Conservation (phyloP, 2,329 filamentous ascomycete genomes). For the Elsinoe ampelina region DNA sequence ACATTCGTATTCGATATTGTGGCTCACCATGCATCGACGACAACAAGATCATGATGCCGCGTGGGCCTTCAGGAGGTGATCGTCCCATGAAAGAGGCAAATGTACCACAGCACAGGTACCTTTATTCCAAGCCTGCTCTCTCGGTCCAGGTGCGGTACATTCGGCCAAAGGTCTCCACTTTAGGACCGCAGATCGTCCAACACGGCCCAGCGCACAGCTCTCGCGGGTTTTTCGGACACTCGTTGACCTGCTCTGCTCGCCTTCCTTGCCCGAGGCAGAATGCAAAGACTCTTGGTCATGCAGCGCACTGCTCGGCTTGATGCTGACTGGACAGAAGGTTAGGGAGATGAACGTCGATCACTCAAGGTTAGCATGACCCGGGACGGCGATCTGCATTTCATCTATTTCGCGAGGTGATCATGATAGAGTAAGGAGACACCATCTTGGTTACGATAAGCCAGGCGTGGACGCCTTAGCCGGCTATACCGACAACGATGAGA, state of each 20-base stretch:
- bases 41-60: background rate
- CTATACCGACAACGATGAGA: background rate
- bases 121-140: constrained; percentile 5
- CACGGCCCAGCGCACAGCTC: background rate
- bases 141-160: constrained; percentile 4
- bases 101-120: background rate
- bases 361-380: background rate
- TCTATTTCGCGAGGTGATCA: constrained; percentile 1
- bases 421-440: background rate
- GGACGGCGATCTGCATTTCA: background rate
- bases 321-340: background rate
- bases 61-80: too few relatives aligned
- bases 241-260: background rate
- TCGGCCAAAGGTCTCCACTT: background rate
- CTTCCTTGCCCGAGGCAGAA: background rate
- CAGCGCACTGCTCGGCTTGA: background rate
- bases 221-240: background rate
- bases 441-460: background rate
- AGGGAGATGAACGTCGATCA: background rate
- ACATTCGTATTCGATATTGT: background rate
- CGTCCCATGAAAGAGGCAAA: background rate
- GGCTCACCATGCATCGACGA: background rate
- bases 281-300: background rate
- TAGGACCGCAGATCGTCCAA: background rate
- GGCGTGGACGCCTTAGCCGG: background rate